Conservation (phyloP, 495 filamentous ascomycete species). For the Penicillium parvum region DNA sequence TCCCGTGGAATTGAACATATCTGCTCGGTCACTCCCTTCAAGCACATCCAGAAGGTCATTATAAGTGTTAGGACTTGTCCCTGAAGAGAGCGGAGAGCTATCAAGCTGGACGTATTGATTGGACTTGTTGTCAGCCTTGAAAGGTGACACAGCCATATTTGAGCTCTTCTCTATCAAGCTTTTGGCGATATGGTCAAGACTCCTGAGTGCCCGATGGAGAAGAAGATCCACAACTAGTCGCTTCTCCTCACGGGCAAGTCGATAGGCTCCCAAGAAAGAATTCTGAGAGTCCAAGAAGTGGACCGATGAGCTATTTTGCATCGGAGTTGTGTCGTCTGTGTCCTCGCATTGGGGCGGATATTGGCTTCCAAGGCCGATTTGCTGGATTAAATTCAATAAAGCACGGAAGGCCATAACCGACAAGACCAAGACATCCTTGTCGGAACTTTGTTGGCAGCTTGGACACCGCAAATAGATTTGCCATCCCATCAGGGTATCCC, state of each 20-base stretch:
- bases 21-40: not conserved
- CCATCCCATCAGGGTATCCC: not conserved
- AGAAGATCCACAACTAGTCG: not conserved
- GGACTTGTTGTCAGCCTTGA: not conserved
- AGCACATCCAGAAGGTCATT: not conserved
- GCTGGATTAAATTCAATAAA: not conserved
- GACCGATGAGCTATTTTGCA: not conserved
- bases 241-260: not conserved
- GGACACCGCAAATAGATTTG: not conserved
- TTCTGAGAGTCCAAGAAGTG: not conserved
- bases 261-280: not conserved
- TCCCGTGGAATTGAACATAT: not conserved
- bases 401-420: not conserved
- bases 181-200: not conserved
- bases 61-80: not conserved
- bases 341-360: not conserved
- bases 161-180: not conserved
- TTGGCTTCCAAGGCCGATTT: not conserved
- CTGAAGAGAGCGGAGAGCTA: not conserved
- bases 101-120: not conserved
- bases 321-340: not conserved
- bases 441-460: not conserved
- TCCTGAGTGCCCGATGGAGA: not conserved
- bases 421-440: not conserved
- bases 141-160: not conserved